Base-by-base conservation (phyloP, 2,329 filamentous ascomycete species). In the Pseudonectria foliicola region DNA sequence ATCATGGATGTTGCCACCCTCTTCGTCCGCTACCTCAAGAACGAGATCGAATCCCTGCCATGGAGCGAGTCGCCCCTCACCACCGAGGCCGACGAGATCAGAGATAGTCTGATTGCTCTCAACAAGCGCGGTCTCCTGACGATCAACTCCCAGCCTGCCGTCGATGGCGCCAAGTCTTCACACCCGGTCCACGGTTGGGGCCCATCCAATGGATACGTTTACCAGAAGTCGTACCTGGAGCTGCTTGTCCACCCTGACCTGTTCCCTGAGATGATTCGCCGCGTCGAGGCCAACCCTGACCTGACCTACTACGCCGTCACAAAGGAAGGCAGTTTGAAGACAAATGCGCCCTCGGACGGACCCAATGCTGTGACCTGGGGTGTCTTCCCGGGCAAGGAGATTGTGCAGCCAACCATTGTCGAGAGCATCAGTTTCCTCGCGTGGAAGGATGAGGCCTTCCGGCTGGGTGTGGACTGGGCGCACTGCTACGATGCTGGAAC, bases 351-450 rank as follows among this genome's bases (percentile, higher is more conserved):
- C 7, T 77, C 79, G 14, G 87, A 93, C 49, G 85, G 87, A 6
- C 92, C 92, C 25, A 98, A 98, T 53, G 92, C 92, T n/a, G 85
- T 98, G 32, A 98, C 92, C 2, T 98, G 92, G 92, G 92, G 92
- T 62, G 93, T 98, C 24, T 98, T 96, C 68, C 90, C 92, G 0
- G 92, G 92, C 39, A 94, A 96, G 61, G 92, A 98, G 63, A 95
- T 98, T 56, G 89, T 98, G n/a, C 92, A 98, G 62, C 92, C 92
- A 11, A 98, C 92, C n/a, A 95, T 98, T 52, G 92, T 98, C 34
- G 92, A 98, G 66, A 93, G 86, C 13, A 82, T 98, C 59, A 94
- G 86, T 59, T 98, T 98, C 74, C 70, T 98, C 35, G 92, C 92
- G 3, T 98, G 92, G 92, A 94, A 94, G 64, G 92, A 98, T 50